These are phyloP conservation scores for Komagataea norvegica DNA, from an alignment of 1,139 yeast genomes.

Conservation along the genomic window DNA sequence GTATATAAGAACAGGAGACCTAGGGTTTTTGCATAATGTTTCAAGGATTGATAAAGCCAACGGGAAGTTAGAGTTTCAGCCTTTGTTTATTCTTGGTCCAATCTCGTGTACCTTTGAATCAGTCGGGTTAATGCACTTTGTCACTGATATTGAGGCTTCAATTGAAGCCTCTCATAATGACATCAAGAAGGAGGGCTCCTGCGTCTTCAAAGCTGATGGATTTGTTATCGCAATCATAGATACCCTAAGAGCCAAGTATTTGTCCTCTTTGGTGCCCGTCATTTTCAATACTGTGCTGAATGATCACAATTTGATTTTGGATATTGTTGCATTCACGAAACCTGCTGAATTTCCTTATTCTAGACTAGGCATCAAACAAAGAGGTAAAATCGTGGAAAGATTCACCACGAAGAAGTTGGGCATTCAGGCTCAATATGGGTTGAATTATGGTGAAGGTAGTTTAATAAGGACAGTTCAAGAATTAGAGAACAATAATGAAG, in stretches of 20 bases:
- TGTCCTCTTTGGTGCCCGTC: constrained; percentile 78
- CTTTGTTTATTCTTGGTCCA: constrained; percentile 79
- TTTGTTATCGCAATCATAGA: constrained; percentile 78
- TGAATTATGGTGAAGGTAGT: constrained; percentile 63
- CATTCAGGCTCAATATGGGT: constrained; percentile 38
- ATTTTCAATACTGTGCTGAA: constrained; percentile 75
- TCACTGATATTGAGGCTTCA: constrained; percentile 74
- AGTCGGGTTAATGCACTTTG: constrained; percentile 88
- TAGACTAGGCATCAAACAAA: constrained; percentile 68
- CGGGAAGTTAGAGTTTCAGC: constrained; percentile 57
- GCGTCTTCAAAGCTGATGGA: constrained; percentile 81
- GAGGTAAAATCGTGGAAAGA: constrained; percentile 56
- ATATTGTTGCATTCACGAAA: constrained; percentile 76
- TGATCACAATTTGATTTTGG: constrained; percentile 80
- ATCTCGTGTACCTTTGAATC: constrained; percentile 89
- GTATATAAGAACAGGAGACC: constrained; percentile 86
- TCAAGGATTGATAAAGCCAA: constrained; percentile 40
- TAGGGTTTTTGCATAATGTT: constrained; percentile 84
- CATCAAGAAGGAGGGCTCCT: constrained; percentile 55
- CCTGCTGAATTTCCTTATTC: constrained; percentile 64
- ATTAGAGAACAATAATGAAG: constrained; percentile 31
- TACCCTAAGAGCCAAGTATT: constrained; percentile 42
- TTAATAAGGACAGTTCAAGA: constrained; percentile 52
- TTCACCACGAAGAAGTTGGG: constrained; percentile 48
- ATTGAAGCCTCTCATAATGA: constrained; percentile 63